Evolutionary conservation across 192 early-diverging fungal species (phyloP).

Genomic region (Linnemannia elongata): DNA sequence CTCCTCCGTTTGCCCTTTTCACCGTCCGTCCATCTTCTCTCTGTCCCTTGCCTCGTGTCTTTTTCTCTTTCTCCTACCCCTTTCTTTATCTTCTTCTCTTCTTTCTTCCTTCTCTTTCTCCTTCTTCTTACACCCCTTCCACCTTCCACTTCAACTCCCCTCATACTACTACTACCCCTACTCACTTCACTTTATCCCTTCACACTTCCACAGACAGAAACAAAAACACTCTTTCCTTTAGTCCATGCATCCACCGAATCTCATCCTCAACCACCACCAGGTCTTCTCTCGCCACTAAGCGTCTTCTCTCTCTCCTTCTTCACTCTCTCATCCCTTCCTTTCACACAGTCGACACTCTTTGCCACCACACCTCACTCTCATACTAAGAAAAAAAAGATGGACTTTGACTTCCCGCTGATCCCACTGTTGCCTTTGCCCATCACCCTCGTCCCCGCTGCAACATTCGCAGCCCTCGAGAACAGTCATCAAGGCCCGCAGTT

Average conservation of each 20-base stretch:
- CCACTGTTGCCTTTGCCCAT: constrained; percentile 46
- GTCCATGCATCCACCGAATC: constrained; percentile 27
- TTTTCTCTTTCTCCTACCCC: neutral
- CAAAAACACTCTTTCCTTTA: neutral
- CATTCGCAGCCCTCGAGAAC: constrained; percentile 45
- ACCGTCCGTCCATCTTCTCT: no score
- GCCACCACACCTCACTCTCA: neutral
- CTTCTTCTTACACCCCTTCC: neutral
- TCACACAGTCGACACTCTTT: neutral
- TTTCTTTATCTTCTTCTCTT: neutral
- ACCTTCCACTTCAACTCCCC: neutral
- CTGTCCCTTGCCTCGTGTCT: neutral
- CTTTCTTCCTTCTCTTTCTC: neutral
- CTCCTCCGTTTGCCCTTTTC: no score
- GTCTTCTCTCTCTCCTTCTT: neutral
- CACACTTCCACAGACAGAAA: neutral
- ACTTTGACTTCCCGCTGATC: constrained; percentile 54
- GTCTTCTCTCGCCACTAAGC: constrained; percentile 21
- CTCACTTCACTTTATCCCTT: neutral
- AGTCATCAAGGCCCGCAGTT: constrained; percentile 20
- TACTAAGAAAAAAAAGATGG: constrained; percentile 12
- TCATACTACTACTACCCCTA: neutral
- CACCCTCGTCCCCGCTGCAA: constrained; percentile 48
- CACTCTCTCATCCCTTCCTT: neutral
- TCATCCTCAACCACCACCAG: constrained; percentile 16